Evolutionary conservation across 169 alveolate genomes (phyloP), one percentile per base, ranked within the genome.

Genomic region (Eimeria tenella): DNA sequence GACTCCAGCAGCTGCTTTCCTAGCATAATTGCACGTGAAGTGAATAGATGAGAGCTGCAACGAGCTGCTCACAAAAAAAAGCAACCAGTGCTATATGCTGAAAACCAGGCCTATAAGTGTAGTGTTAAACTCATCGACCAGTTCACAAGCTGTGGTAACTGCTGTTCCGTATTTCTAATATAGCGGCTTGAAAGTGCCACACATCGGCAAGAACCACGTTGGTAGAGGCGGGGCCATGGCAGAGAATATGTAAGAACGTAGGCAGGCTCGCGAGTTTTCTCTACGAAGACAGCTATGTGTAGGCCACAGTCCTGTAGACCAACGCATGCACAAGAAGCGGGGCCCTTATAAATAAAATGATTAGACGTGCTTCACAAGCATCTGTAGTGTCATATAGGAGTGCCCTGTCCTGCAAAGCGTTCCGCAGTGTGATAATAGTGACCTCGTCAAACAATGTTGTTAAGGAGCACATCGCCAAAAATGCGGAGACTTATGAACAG

Each of bases 251-350:
- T 58, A 19, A 83, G 11, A n/a, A 83, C 91, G 63, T 60, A 83
- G 56, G 91, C 91, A 31, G 91, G 79, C 79, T 58, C 50, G 74
- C 91, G 79, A 15, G 79, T 83, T 70, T 62, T 56, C 56, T 25
- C 71, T 49, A 60, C 15, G 62, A 83, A 83, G 49, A 83, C 58
- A 31, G 77, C 77, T 19, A 62, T 83, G 71, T 83, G 91, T 23
- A 83, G 77, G 60, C 91, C 91, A 19, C 91, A 83, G 25, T 83
- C 91, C 91, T 83, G 89, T 53, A 81, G 55, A 53, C 42, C 23
- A 1, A n/a, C 8, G 21, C 8, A 53, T 5, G n/a, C 55, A 56
- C 25, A 23, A n/a, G 60, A 49, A 31, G 19, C 23, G 15, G 6
- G 5, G 25, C 19, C 23, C 60, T 25, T 6, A 10, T 60, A 25